These are phyloP conservation scores for Barnettozyma populi DNA, from an alignment of 805 yeast species.

Conservation along the genomic window DNA sequence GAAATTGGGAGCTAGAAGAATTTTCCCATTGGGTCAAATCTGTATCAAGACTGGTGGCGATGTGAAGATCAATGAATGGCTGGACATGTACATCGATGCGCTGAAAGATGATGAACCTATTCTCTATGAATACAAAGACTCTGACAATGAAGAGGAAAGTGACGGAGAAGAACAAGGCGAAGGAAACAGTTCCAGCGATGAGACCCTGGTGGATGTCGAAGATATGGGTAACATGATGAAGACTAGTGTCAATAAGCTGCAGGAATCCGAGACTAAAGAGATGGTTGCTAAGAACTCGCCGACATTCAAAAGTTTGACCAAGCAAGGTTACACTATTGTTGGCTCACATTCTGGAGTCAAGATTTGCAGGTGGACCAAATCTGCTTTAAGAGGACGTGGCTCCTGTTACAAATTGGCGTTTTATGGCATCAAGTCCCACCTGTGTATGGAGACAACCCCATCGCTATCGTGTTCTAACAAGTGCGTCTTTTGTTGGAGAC, in stretches of 20 bases:
- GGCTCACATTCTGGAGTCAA: slow-evolving; percentile 95
- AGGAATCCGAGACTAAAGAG: slow-evolving; percentile 42
- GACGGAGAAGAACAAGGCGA: slow-evolving; percentile 33
- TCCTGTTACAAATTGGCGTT: slow-evolving; percentile 91
- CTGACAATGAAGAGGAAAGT: slow-evolving; percentile 42
- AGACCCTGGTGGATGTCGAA: slow-evolving; percentile 70
- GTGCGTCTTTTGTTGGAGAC: slow-evolving; percentile 97
- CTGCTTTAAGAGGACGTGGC: slow-evolving; percentile 90
- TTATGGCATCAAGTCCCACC: slow-evolving; percentile 83
- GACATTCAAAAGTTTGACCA: slow-evolving; percentile 79
- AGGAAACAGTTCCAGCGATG: slow-evolving; percentile 30
- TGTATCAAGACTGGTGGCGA: slow-evolving; percentile 73
- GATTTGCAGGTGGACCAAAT: slow-evolving; percentile 93
- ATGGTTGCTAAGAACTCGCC: slow-evolving; percentile 92
- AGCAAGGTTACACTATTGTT: slow-evolving; percentile 89
- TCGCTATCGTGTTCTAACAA: slow-evolving; percentile 90
- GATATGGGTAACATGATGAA: slow-evolving; percentile 62
- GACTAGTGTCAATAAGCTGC: slow-evolving; percentile 6
- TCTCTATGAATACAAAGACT: slow-evolving; percentile 52
- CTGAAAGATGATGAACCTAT: slow-evolving; percentile 70
- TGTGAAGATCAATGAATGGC: slow-evolving; percentile 60
- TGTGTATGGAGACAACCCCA: slow-evolving; percentile 96
- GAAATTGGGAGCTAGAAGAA: slow-evolving; percentile 79
- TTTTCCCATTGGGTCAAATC: slow-evolving; percentile 77
- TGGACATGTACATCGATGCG: slow-evolving; percentile 49